Evolutionary conservation across 768 basidiomycete genomes (phyloP), one percentile per base, ranked within the genome.

Genomic region (Gloeostereum incarnatum): DNA sequence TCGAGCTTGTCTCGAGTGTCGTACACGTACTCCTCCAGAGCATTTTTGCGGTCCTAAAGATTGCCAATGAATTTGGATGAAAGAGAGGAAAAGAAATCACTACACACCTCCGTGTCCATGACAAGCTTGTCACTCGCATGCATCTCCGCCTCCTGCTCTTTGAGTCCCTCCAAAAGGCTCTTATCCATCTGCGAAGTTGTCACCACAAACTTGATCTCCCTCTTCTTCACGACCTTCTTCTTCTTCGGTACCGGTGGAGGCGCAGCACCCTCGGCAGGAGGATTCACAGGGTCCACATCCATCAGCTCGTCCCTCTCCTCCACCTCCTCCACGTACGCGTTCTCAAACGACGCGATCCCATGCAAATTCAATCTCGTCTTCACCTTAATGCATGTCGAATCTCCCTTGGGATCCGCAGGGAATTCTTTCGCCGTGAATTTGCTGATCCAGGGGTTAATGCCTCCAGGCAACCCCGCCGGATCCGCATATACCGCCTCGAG

Each of bases 1-100:
- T 97, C 93, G 43, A 99, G 75, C 66, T 96, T 94, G 60, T 76
- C 68, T 26, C 92, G 86, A 53, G 73, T 91, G 59, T 98, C 94
- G 63, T 97, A 97, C 41, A 98, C 85, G 66, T 94, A 97, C 64
- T 98, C 96, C 65, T 99, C 94, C 10, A 99, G 79, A 3, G 93
- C 92, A 56, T 99, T 99, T 68, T 97, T 99, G 60, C 88, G 81
- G 61, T 98, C 88, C 90, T 94, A 38, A 19, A 25, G 14, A 36
- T 11, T n/a, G n/a, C 30, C 4, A 36, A 19, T 23, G 5, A 30
- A 35, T 18, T 21, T 20, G 29, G 22, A 34, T 20, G 16, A n/a
- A 31, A 13, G 6, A 9, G 34, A 33, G 8, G 35, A 22, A 10
- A 29, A 24, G 26, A 38, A 49, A 36, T 19, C 14, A 32, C 24